phyloP scores from a whole-genome alignment of 2,329 filamentous ascomycete species.

The Geosmithia flava region DNA sequence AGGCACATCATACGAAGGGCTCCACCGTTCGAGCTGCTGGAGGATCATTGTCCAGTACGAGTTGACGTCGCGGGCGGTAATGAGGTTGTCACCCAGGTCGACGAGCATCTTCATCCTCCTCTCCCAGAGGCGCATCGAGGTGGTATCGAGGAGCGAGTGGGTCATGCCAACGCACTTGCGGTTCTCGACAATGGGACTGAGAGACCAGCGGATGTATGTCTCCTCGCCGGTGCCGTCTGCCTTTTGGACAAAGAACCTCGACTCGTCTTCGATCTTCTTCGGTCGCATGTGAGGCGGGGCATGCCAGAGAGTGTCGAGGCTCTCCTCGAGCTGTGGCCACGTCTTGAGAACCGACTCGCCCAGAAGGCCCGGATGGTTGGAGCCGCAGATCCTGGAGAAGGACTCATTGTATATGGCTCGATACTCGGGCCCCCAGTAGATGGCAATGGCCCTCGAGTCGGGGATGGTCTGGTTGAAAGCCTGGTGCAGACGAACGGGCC shows the following conservation, averaged over 20 bases:
- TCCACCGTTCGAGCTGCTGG: conserved; percentile 27
- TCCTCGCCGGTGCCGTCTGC: conserved; percentile 28
- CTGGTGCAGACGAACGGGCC: conserved; percentile 34
- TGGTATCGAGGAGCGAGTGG: conserved; percentile 33
- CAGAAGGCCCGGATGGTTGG: conserved; percentile 51
- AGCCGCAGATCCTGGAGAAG: conserved; percentile 48
- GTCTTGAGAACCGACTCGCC: conserved; percentile 45
- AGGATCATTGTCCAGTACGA: conserved; percentile 35
- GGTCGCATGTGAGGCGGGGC: conserved; percentile 2
- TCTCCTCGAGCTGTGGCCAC: conserved; percentile 42
- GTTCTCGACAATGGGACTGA: conserved; percentile 30
- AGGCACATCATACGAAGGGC: conserved; percentile 34
- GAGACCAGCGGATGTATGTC: conserved; percentile 34
- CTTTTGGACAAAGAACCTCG: conserved; percentile 30
- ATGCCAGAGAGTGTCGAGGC: conserved; percentile 18
- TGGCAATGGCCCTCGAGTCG: conserved; percentile 37
- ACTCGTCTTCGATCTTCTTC: conserved; percentile 27
- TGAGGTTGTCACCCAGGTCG: conserved; percentile 30
- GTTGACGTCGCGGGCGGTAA: conserved; percentile 27
- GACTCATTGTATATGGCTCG: conserved; percentile 58
- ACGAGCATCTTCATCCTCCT: conserved; percentile 35
- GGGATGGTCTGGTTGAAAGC: conserved; percentile 28
- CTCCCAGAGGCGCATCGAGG: conserved; percentile 33
- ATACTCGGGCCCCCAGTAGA: conserved; percentile 52
- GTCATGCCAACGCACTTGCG: conserved; percentile 31